Evolutionary conservation across 2,329 filamentous ascomycete genomes (phyloP), one percentile per base, ranked within the genome.

Genomic region (Cryoendolithus antarcticus): DNA sequence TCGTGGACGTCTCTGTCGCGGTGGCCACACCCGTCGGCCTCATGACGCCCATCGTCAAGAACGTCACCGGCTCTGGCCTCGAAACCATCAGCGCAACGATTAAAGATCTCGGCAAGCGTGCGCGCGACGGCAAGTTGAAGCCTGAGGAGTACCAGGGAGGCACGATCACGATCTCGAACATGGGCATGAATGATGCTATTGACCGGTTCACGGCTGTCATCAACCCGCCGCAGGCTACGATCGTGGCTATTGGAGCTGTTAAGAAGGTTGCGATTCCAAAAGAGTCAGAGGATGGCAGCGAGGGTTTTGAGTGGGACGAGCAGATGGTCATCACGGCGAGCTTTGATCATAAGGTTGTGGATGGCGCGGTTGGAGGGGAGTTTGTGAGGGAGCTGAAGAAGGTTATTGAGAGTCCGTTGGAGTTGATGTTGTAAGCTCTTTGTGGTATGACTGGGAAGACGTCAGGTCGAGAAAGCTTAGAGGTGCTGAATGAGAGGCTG

Each of bases 91-190:
- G 86, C 39, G 66, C 73, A 56, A 74, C 84, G 62, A 81, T 98
- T 70, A 96, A 96, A 74, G 86, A 94, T 59, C 83, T 98, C 40
- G 88, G 88, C 61, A 94, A 93, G 78, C 85, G 86, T 62, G 91
- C 91, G 47, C 79, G 86, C 46, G 91, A 96, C 54, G 84, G 85
- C 69, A 98, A 96, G 79, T 82, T 98, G 56, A 96, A 96, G 81
- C 91, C 91, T 35, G 89, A 98, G 65, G 88, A 98, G 69, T 98
- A 93, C 78, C 89, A 95, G 74, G 91, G 91, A 41, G 91, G 91
- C 62, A 93, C 86, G 62, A 94, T 98, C 69, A 95, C 89, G 64
- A 96, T 98, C 68, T 93, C 85, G 70, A 98, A 98, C 78, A 93
- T 98, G 91, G 91, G 91, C 66, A 98, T 98, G 91, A 98, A 98